Evolutionary conservation across 495 filamentous ascomycete genomes (phyloP).

Genomic region (Penicillium coffeae): DNA sequence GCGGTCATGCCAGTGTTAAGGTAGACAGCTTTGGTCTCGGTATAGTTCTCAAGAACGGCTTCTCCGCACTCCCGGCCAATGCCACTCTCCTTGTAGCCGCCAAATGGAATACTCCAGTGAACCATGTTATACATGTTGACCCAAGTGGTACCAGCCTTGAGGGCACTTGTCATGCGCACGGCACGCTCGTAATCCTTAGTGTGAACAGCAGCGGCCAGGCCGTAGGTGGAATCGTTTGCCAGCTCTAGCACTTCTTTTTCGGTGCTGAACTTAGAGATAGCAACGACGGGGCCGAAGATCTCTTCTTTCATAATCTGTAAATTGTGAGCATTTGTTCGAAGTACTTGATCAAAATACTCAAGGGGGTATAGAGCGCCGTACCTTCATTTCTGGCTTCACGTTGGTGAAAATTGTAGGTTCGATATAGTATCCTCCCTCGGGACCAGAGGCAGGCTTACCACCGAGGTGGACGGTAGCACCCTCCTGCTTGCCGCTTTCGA

Average conservation of each 20-base stretch:
- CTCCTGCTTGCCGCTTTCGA: slow-evolving; percentile 79
- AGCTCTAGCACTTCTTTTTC: slow-evolving; percentile 78
- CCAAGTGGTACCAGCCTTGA: slow-evolving; percentile 90
- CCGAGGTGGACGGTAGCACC: slow-evolving; percentile 83
- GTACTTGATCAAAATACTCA: too few relatives aligned
- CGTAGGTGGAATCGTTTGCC: slow-evolving; percentile 78
- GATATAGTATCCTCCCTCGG: slow-evolving; percentile 95
- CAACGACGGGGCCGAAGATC: slow-evolving; percentile 95
- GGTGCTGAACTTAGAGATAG: slow-evolving; percentile 88
- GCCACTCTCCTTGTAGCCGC: slow-evolving; percentile 90
- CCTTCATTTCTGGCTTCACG: slow-evolving; percentile 88
- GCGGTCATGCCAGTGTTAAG: too few relatives aligned
- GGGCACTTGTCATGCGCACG: slow-evolving; percentile 74
- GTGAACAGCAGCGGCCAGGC: slow-evolving; percentile 86
- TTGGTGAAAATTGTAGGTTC: slow-evolving; percentile 95
- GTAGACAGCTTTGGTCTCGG: slow-evolving; percentile 68
- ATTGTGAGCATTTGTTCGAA: too few relatives aligned
- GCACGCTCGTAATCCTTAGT: slow-evolving; percentile 91
- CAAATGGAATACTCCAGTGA: slow-evolving; percentile 77
- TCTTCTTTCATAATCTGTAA: slow-evolving; percentile 98
- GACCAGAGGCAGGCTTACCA: slow-evolving; percentile 83
- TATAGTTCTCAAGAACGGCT: slow-evolving; percentile 89
- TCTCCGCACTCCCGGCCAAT: slow-evolving; percentile 93
- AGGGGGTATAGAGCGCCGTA: too few relatives aligned
- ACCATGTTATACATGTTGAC: slow-evolving; percentile 90